Base-by-base conservation (phyloP, 2,329 filamentous ascomycete species). In the Diplocarpon mali region DNA sequence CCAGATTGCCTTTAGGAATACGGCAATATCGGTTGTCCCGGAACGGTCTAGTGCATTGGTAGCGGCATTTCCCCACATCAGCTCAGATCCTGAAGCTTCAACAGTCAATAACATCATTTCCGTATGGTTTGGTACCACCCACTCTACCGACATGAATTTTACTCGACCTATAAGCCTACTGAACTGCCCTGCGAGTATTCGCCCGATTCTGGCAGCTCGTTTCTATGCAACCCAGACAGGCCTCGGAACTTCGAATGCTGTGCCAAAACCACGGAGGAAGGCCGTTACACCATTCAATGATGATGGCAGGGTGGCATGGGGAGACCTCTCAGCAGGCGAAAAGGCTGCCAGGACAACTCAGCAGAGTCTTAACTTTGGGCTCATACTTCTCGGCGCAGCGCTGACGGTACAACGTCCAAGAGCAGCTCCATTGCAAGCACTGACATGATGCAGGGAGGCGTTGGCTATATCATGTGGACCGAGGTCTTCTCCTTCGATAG, bases 291-390 rank as follows among this genome's bases (percentile, higher is more conserved):
- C 90, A 0, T 80, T 89, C 58, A 92, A 87, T 56, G 90, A 95
- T 56, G 83, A 87, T 58, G 90, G 90, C 7, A 73, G 75, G 51
- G 79, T 95, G 1, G 77, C 79, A 3, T 96, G 90, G 90, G 73
- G 69, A 2, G 72, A 92, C 44, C 73, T 96, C 2, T 87, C 81
- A 1, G 69, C 67, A 0, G 69, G 69, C 38, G 90, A 95, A 62
- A 95, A 95, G 64, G 79, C 80, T 2, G 83, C 83, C 17, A 76
- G 90, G 32, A 85, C 87, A 8, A 90, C 86, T 0, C 89, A 95
- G 64, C 90, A 95, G 64, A 84, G 82, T 13, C 83, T 94, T 69
- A 95, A 96, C 65, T 78, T 95, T 53, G 73, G 82, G 53, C 65
- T 95, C 50, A 78, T 95, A 8, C 54, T 87, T 1, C 69, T 81